A percentile compares a stretch with the other conserved stretches of the same genome.
These are phyloP conservation scores for Solanum phureja DNA, from an alignment of 257 asterid species.

Conservation along the genomic window DNA sequence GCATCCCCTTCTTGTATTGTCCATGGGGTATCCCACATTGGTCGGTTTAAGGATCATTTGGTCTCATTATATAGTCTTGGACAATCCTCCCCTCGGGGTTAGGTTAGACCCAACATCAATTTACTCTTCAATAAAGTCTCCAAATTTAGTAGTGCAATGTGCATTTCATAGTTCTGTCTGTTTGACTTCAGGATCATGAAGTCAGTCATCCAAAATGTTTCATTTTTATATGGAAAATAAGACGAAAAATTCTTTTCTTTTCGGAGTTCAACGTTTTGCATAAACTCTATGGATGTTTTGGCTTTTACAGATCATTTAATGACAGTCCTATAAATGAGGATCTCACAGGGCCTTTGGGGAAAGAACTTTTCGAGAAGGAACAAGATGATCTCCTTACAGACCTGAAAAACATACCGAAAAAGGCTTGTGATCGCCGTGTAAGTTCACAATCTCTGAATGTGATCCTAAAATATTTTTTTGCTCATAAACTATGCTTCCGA, in stretches of 20 bases:
- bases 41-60: not conserved
- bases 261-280: not conserved
- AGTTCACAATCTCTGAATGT: constrained; percentile 12
- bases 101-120: no score
- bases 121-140: not conserved
- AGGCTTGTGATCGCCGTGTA: constrained; percentile 93
- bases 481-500: not conserved
- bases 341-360: constrained; percentile 72
- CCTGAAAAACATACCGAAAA: constrained; percentile 79
- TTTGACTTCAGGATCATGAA: not conserved
- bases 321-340: constrained; percentile 73
- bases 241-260: not conserved
- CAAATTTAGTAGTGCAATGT: not conserved
- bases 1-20: not conserved
- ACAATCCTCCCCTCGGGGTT: no score
- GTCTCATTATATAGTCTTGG: no score
- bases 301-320: constrained; percentile 56
- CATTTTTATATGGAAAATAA: not conserved
- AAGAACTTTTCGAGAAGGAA: constrained; percentile 80
- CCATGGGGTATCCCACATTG: not conserved
- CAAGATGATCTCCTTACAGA: constrained; percentile 82
- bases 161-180: not conserved
- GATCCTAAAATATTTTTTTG: not conserved
- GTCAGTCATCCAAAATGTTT: not conserved
- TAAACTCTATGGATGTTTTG: not conserved